These are phyloP conservation scores for Candida sp. DNA, from an alignment of 1,139 yeast species.

Conservation along the genomic window DNA sequence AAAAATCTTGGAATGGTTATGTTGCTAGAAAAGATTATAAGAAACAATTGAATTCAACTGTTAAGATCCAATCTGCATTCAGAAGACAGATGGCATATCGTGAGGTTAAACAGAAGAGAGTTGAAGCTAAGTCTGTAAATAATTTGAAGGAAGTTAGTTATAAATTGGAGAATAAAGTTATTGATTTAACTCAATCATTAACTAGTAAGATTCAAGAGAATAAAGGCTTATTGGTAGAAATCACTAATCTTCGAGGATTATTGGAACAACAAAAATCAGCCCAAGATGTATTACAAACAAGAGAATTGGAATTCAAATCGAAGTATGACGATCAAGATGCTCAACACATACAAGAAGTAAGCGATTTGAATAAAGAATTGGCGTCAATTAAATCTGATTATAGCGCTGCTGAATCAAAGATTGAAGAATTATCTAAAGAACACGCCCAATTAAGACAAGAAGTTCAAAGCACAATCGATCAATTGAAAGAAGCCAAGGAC, in stretches of 20 bases:
- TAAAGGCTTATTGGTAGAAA: conserved; percentile 62
- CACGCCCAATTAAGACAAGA: conserved; percentile 65
- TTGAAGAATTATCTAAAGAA: conserved; percentile 61
- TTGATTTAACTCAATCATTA: conserved; percentile 84
- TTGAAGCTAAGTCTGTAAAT: conserved; percentile 88
- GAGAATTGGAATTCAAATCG: conserved; percentile 53
- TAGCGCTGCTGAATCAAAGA: conserved; percentile 57
- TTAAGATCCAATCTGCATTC: conserved; percentile 71
- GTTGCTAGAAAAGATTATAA: conserved; percentile 45
- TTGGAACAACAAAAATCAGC: conserved; percentile 58
- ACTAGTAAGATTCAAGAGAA: conserved; percentile 79
- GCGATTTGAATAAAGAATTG: conserved; percentile 56
- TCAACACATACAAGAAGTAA: conserved; percentile 50
- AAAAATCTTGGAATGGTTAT: conserved; percentile 62
- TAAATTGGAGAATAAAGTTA: conserved; percentile 91
- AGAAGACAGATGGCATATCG: conserved; percentile 74
- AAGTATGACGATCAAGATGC: conserved; percentile 42
- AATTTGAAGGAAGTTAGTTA: conserved; percentile 90
- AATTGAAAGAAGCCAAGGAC: conserved; percentile 60
- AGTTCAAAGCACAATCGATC: conserved; percentile 57
- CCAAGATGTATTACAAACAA: conserved; percentile 52
- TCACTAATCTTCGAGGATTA: conserved; percentile 51
- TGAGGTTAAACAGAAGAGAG: conserved; percentile 61
- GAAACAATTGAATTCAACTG: conserved; percentile 48
- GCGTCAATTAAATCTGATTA: conserved; percentile 56